Evolutionary conservation across 2,329 filamentous ascomycete genomes (phyloP).

Genomic region (Fusarium staphyleae): DNA sequence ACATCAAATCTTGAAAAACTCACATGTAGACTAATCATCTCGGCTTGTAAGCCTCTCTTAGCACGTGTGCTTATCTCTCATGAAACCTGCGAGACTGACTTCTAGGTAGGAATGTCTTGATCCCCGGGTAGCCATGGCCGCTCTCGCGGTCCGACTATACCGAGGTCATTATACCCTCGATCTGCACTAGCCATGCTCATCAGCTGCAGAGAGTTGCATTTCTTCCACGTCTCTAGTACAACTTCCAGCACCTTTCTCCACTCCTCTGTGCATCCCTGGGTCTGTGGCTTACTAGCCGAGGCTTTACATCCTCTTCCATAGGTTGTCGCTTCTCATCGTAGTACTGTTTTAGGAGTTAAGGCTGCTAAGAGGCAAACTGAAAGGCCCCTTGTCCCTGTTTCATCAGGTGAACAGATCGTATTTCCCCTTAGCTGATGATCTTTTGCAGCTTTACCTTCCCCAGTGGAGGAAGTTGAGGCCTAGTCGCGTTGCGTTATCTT

Average conservation of each 20-base stretch:
- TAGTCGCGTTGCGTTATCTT: background rate
- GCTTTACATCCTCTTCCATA: conserved; percentile 12
- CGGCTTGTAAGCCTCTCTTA: background rate
- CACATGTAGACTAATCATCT: background rate
- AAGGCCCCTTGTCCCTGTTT: conserved; percentile 25
- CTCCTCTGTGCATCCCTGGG: conserved; percentile 14
- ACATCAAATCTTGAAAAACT: background rate
- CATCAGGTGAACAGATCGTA: background rate
- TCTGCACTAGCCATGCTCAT: conserved; percentile 10
- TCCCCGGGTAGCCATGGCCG: conserved; percentile 16
- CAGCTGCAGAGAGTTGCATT: conserved; percentile 15
- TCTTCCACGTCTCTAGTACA: conserved; percentile 8
- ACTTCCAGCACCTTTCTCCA: background rate
- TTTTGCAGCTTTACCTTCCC: conserved; percentile 5
- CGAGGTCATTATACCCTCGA: conserved; percentile 24
- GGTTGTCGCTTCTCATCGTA: background rate
- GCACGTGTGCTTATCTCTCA: background rate
- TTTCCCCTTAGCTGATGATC: background rate
- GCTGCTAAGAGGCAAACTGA: conserved; percentile 9
- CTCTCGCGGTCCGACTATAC: conserved; percentile 39
- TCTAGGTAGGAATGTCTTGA: conserved; percentile 3
- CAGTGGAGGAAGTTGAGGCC: background rate
- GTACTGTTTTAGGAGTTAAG: background rate
- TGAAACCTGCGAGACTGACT: background rate
- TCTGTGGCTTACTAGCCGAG: conserved; percentile 14